Base-by-base conservation (phyloP, 352 stramenopile genomes). In the Phytopythium mirpurense region DNA sequence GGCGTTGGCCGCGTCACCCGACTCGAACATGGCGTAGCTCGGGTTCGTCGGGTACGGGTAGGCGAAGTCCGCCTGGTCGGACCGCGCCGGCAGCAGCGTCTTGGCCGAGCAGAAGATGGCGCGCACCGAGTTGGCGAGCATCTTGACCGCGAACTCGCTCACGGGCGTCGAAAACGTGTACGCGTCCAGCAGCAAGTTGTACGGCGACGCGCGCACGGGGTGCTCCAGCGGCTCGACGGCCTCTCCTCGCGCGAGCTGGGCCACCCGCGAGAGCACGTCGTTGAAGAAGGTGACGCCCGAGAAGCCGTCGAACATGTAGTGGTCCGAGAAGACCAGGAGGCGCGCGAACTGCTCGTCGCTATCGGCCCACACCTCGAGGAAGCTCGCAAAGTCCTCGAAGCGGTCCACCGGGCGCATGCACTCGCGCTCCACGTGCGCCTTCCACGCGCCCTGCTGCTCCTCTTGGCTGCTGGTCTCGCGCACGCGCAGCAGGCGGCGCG, bases 291-390 rank as follows among this genome's bases (percentile, higher is more conserved):
- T 67, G 46, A 57, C 52, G 10, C 68, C 68, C 10, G 70, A 78
- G 8, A 31, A 65, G 19, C 68, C 67, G 48, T 78, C 70, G 18
- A 62, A 69, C 47, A 75, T 63, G 60, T 74, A 75, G 56, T 81
- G 68, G 36, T 76, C 65, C 4, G 67, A 74, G 57, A 82, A 82
- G 24, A 86, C 55, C 44, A 80, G 59, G 38, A 86, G 65, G 0
- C 70, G 69, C 7, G 59, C 64, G 5, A 45, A 40, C 27, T 60
- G 42, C 23, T 37, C 60, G 29, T 27, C 23, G 6, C 59, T 31
- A 23, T 72, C 50, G 0, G 40, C 36, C 59, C 61, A 72, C 38
- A 49, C 48, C 42, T 67, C 57, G 14, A 65, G 42, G 44, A 65
- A 68, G 18, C 47, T 62, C 8, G 62, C 51, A n/a, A 65, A 68